phyloP scores from a whole-genome alignment of 2,329 filamentous ascomycete genomes.

The Fonsecaea monophora region DNA sequence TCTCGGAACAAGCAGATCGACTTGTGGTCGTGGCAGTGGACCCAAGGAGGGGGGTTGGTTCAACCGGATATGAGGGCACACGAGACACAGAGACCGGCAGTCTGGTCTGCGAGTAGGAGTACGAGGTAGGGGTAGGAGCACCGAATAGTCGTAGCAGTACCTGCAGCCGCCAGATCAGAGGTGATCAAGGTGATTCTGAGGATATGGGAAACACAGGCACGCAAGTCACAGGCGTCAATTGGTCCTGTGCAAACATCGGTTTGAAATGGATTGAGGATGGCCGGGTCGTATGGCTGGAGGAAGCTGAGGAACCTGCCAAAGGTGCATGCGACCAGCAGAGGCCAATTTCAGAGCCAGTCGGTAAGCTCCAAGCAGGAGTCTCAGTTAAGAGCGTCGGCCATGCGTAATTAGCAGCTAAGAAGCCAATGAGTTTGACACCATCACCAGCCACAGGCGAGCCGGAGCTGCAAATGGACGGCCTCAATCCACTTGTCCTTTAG shows the following conservation, averaged over 20 bases:
- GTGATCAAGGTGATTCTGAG: slow-evolving; percentile 21
- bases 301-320: slow-evolving; percentile 15
- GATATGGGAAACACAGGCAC: slow-evolving; percentile 16
- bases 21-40: slow-evolving; percentile 8
- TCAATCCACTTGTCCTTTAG: slow-evolving; percentile 3
- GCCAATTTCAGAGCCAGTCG: slow-evolving; percentile 35
- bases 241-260: slow-evolving; percentile 25
- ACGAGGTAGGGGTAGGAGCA: too few relatives aligned
- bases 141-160: neutral
- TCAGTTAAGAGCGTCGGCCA: slow-evolving; percentile 20
- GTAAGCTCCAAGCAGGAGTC: slow-evolving; percentile 24
- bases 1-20: slow-evolving; percentile 11
- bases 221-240: slow-evolving; percentile 25
- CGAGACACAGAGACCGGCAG: slow-evolving; percentile 4
- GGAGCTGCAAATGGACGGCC: slow-evolving; percentile 20
- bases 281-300: slow-evolving; percentile 32
- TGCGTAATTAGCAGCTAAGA: slow-evolving; percentile 10
- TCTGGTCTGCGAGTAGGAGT: neutral
- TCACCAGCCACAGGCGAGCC: slow-evolving; percentile 27
- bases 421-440: slow-evolving; percentile 22
- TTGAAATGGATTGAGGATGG: slow-evolving; percentile 28
- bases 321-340: slow-evolving; percentile 33
- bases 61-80: slow-evolving; percentile 13
- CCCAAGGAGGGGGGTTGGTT: slow-evolving; percentile 5
- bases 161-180: slow-evolving; percentile 30